Conservation (phyloP, 2,329 filamentous ascomycete genomes). For the Phialemonium atrogriseum region DNA sequence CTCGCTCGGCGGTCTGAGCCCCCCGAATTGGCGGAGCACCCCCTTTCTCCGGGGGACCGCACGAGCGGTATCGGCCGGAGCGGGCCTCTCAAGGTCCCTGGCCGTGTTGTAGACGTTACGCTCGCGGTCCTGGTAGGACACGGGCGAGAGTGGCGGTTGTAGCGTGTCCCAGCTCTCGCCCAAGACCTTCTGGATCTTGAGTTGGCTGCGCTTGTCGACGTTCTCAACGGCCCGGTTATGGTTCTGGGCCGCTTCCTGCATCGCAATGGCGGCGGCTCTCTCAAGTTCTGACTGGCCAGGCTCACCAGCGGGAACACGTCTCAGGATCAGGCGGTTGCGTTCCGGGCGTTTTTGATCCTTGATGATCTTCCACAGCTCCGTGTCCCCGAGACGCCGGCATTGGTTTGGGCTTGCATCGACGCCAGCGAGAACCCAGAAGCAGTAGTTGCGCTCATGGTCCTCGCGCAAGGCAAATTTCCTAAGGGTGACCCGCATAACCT, state of each 20-base stretch:
- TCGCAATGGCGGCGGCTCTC: slow-evolving; percentile 78
- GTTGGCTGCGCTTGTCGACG: slow-evolving; percentile 68
- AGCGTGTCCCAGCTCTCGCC: slow-evolving; percentile 79
- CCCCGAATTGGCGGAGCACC: slow-evolving; percentile 75
- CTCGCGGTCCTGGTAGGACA: slow-evolving; percentile 63
- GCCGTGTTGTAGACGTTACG: slow-evolving; percentile 55
- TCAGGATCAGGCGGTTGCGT: slow-evolving; percentile 79
- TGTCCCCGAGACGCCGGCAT: slow-evolving; percentile 76
- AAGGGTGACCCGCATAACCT: slow-evolving; percentile 83
- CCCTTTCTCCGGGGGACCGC: slow-evolving; percentile 38
- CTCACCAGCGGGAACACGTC: slow-evolving; percentile 87
- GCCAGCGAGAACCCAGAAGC: slow-evolving; percentile 88
- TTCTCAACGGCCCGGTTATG: slow-evolving; percentile 55
- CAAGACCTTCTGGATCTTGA: slow-evolving; percentile 82
- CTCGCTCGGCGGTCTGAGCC: slow-evolving; percentile 87
- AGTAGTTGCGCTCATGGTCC: slow-evolving; percentile 89
- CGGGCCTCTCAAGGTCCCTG: slow-evolving; percentile 49
- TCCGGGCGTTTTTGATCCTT: slow-evolving; percentile 79
- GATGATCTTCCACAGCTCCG: slow-evolving; percentile 84
- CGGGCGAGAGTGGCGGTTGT: slow-evolving; percentile 79
- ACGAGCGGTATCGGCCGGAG: slow-evolving; percentile 36
- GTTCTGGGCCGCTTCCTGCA: slow-evolving; percentile 74
- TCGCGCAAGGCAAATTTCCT: slow-evolving; percentile 83
- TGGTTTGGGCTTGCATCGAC: slow-evolving; percentile 73
- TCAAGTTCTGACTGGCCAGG: slow-evolving; percentile 81